These are phyloP conservation scores for Trapa incisa DNA, from an alignment of 345 rosid genomes.

Conservation along the genomic window DNA sequence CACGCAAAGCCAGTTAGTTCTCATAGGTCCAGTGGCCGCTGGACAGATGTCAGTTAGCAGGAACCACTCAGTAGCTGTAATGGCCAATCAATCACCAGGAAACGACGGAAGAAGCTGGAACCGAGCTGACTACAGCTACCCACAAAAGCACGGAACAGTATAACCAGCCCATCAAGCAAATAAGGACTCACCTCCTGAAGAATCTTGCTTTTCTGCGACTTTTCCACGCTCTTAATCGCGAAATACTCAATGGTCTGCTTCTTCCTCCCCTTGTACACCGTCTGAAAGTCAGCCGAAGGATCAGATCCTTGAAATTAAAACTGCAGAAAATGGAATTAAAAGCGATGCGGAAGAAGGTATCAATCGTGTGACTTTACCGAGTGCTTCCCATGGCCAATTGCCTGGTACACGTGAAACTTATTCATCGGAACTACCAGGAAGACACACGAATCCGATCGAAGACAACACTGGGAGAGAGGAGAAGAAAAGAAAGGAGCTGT, in stretches of 20 bases:
- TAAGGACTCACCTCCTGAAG: slow-evolving; percentile 70
- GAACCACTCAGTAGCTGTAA: too few relatives aligned
- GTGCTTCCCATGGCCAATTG: too few relatives aligned
- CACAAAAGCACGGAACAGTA: neutral
- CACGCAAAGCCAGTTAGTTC: too few relatives aligned
- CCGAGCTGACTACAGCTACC: too few relatives aligned
- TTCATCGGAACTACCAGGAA: too few relatives aligned
- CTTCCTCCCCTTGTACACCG: slow-evolving; percentile 93
- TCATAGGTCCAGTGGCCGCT: too few relatives aligned
- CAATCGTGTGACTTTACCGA: neutral
- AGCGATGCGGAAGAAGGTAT: neutral
- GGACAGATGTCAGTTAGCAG: too few relatives aligned
- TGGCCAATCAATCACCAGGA: too few relatives aligned
- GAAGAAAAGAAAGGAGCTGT: slow-evolving; percentile 5
- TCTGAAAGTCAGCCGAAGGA: slow-evolving; percentile 22
- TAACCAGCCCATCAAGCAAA: slow-evolving; percentile 2
- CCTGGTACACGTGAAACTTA: too few relatives aligned
- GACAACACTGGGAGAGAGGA: slow-evolving; percentile 14
- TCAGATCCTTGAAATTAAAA: neutral
- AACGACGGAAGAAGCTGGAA: too few relatives aligned
- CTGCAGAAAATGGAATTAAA: neutral
- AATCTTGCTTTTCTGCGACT: slow-evolving; percentile 79
- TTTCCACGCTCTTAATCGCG: slow-evolving; percentile 88
- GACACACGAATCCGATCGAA: too few relatives aligned
- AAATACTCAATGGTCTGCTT: slow-evolving; percentile 95